phyloP scores from a whole-genome alignment of 2,329 filamentous ascomycete genomes.

The Sporothrix pseudoabietina region DNA sequence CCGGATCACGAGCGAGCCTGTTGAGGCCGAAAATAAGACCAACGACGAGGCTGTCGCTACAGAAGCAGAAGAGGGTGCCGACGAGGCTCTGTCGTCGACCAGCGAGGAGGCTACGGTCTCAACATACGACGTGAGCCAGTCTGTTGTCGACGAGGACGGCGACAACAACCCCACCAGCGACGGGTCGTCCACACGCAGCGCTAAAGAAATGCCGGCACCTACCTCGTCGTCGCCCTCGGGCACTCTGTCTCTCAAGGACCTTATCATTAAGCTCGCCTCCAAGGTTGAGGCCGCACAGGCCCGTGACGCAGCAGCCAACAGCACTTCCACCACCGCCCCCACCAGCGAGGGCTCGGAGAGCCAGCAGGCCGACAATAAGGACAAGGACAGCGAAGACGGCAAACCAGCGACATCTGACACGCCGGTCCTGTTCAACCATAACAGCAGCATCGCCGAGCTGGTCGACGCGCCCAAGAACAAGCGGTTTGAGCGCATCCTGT shows the following conservation, averaged over 20 bases:
- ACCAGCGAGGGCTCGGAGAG: background rate
- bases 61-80: background rate
- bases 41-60: background rate
- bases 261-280: conserved; percentile 56
- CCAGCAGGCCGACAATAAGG: conserved; percentile 28
- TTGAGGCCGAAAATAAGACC: conserved; percentile 34
- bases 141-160: background rate
- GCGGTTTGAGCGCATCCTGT: conserved; percentile 56
- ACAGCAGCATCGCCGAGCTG: conserved; percentile 27
- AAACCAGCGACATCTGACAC: background rate
- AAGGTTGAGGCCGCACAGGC: conserved; percentile 45
- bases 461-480: conserved; percentile 46
- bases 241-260: conserved; percentile 47
- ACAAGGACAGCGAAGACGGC: conserved; percentile 35
- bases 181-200: background rate
- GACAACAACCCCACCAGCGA: background rate
- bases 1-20: conserved; percentile 28
- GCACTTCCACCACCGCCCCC: background rate
- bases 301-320: conserved; percentile 17
- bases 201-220: conserved; percentile 10
- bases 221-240: conserved; percentile 12
- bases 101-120: conserved; percentile 33
- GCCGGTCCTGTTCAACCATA: background rate
- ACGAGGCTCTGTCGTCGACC: background rate
- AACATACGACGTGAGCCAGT: background rate